Evolutionary conservation across 139 green algal species (phyloP).

Genomic region (Eudorina sp.): DNA sequence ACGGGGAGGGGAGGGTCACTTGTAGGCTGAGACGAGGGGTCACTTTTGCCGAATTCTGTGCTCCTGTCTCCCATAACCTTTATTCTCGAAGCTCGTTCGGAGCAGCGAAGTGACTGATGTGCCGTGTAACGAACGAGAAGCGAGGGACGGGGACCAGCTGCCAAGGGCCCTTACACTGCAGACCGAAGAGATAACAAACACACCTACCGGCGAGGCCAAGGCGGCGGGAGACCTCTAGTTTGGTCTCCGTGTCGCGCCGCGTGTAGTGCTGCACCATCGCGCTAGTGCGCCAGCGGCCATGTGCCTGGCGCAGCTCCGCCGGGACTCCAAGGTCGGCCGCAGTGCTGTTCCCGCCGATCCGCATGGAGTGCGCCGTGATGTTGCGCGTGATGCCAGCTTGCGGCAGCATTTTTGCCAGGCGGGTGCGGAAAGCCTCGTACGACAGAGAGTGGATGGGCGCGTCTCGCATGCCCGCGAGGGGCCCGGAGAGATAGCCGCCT

Average conservation of each 20-base stretch:
- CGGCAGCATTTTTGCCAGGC: background rate
- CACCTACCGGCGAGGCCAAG: background rate
- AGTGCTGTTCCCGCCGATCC: constrained; percentile 12
- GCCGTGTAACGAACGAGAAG: background rate
- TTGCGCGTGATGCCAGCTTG: background rate
- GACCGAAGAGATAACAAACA: constrained; percentile 17
- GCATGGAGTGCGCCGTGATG: background rate
- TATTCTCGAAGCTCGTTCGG: too few species aligned
- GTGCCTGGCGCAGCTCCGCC: background rate
- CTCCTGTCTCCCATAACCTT: constrained; percentile 6
- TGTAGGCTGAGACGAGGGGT: too few species aligned
- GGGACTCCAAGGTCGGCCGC: background rate
- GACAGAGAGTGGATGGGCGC: background rate
- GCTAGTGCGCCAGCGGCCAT: too few species aligned
- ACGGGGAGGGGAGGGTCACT: too few species aligned
- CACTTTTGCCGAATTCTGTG: too few species aligned
- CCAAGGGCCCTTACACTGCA: constrained; percentile 25
- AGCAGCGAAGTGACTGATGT: background rate
- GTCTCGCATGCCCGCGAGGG: background rate
- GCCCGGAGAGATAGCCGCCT: background rate
- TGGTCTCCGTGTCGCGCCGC: background rate
- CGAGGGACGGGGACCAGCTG: background rate
- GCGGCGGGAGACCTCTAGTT: background rate
- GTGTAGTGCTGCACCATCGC: background rate
- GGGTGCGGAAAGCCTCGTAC: background rate